Base-by-base conservation (phyloP, 345 rosid genomes). In the Eutrema heterophyllum region DNA sequence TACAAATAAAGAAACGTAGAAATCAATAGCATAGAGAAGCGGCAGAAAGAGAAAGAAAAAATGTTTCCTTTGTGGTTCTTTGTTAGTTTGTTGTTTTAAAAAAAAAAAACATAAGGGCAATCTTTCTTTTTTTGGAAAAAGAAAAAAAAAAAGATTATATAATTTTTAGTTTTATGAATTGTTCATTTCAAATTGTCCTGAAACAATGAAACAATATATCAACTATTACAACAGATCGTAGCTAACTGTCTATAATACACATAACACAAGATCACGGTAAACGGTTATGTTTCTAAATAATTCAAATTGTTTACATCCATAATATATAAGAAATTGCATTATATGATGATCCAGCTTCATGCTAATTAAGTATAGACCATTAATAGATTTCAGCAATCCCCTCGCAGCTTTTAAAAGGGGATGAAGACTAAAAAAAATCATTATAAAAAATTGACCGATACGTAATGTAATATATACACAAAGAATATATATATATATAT, bases 351-450 rank as follows among this genome's bases (percentile, higher is more conserved):
- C 11, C 7, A 71, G 44, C 33, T 50, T 61, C 27, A 52, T 39
- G 45, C 33, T 41, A 26, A 30, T 30, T 32, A 32, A 27, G 9
- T 40, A 5, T 32, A 64, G 26, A 35, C 55, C 10, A 54, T 3
- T 65, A 27, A 36, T 41, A 73, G 51, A 39, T 33, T n/a, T 56
- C 52, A 46, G 65, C 72, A 73, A 73, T 59, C 43, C 70, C 55
- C 13, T 72, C 12, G 16, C 46, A 65, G 11, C 50, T 65, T 73
- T 55, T 55, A 64, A 64, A 64, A 43, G 64, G 40, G 26, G 14
- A 53, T 7, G 56, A 44, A 13, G 46, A 43, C 63, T 43, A 41
- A 24, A 64, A 21, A 21, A 45, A 35, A 61, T 5, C 3, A 46
- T 18, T 27, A 11, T n/a, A 56, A 24, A 26, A 26, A 45, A 32